Conservation (phyloP, 2,329 filamentous ascomycete species). For the Apiospora aurea region DNA sequence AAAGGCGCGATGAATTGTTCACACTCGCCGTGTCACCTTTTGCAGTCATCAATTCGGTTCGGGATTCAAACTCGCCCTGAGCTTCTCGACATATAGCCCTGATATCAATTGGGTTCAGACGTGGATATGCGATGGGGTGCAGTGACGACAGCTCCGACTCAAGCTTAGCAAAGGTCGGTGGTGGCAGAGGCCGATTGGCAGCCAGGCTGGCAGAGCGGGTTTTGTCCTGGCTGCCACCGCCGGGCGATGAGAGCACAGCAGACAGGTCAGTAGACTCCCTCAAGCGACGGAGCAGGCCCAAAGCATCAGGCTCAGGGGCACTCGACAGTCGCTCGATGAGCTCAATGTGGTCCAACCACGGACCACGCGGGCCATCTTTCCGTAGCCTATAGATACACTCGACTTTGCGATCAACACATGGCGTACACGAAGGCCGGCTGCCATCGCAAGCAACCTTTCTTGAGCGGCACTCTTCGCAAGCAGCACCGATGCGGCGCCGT, state of each 20-base stretch:
- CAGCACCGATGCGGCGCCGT: neutral
- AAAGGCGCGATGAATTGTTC: neutral
- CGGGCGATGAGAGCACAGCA: neutral
- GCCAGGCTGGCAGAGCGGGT: neutral
- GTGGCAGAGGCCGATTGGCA: neutral
- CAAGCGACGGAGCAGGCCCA: slow-evolving; percentile 13
- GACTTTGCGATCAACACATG: slow-evolving; percentile 12
- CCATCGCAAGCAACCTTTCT: slow-evolving; percentile 6
- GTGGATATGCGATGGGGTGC: slow-evolving; percentile 21
- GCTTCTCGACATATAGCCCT: neutral
- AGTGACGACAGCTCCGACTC: neutral
- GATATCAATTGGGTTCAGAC: slow-evolving; percentile 13
- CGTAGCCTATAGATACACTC: slow-evolving; percentile 5
- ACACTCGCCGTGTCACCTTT: neutral
- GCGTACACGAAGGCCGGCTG: slow-evolving; percentile 1
- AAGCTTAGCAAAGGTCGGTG: neutral
- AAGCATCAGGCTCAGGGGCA: slow-evolving; percentile 9
- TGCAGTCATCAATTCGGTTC: neutral
- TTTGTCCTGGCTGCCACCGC: neutral
- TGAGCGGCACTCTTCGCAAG: slow-evolving; percentile 18
- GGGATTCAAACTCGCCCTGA: neutral
- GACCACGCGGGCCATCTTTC: neutral
- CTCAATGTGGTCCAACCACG: slow-evolving; percentile 10
- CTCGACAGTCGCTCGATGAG: slow-evolving; percentile 10
- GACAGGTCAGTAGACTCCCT: slow-evolving; percentile 13